Evolutionary conservation across 768 basidiomycete genomes (phyloP).

Genomic region (Strobilomyces dryophilus): DNA sequence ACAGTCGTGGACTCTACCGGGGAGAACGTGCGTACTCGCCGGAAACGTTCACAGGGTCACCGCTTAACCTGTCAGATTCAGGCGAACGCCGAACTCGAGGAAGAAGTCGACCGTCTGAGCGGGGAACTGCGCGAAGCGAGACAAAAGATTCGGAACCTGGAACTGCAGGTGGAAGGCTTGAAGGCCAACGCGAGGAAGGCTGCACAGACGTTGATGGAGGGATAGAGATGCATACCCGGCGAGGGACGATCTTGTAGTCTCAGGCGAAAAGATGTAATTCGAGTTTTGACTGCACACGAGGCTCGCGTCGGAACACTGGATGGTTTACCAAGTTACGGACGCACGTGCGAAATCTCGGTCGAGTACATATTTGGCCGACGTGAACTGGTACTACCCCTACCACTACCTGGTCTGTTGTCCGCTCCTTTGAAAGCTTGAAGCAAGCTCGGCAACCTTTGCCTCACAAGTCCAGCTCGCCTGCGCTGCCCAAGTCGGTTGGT

Average conservation of each 20-base stretch:
- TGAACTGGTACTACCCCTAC: no score
- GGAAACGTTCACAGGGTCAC: not conserved
- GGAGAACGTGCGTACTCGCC: constrained; percentile 30
- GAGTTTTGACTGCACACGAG: not conserved
- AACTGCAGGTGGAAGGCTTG: constrained; percentile 75
- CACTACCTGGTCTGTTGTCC: no score
- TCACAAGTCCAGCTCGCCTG: not conserved
- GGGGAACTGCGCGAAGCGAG: constrained; percentile 74
- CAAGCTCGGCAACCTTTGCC: no score
- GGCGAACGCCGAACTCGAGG: constrained; percentile 30
- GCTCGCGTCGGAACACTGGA: not conserved
- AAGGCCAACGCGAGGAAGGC: constrained; percentile 75
- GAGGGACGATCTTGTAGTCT: not conserved
- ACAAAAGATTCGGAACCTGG: constrained; percentile 77
- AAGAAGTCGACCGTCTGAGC: constrained; percentile 61
- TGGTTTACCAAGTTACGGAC: not conserved
- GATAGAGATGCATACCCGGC: constrained; percentile 1
- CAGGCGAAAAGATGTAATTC: not conserved
- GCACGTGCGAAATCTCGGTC: constrained; percentile 13
- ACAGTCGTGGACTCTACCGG: not conserved
- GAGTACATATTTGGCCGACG: not conserved
- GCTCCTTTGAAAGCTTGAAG: no score
- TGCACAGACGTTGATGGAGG: constrained; percentile 52
- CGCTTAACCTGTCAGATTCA: constrained; percentile 1
- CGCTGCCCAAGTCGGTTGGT: constrained; percentile 4